Evolutionary conservation across 192 early-diverging fungal species (phyloP).

Genomic region (Linderina pennispora): DNA sequence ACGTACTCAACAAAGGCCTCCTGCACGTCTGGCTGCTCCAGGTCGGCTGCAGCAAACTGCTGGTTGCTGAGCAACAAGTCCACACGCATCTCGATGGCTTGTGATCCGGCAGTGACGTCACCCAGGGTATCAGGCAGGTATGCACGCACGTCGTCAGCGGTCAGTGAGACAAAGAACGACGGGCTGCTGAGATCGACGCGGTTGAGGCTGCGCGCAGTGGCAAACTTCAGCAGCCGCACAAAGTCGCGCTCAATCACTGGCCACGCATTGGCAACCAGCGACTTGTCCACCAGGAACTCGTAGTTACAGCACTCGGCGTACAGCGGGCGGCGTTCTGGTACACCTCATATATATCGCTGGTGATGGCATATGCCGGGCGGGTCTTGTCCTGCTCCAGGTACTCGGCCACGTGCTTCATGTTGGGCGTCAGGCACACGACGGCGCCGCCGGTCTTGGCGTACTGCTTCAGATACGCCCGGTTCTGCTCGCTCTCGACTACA

Average conservation of each 20-base stretch:
- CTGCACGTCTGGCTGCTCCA: slow-evolving; percentile 5
- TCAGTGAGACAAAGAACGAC: slow-evolving; percentile 86
- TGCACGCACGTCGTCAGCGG: slow-evolving; percentile 56
- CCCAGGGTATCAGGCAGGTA: slow-evolving; percentile 51
- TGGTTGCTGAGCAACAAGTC: slow-evolving; percentile 63
- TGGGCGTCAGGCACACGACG: slow-evolving; percentile 71
- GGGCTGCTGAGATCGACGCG: slow-evolving; percentile 34
- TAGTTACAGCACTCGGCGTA: slow-evolving; percentile 74
- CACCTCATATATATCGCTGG: slow-evolving; percentile 63
- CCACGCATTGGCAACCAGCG: slow-evolving; percentile 51
- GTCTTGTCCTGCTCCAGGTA: slow-evolving; percentile 78
- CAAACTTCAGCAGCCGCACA: slow-evolving; percentile 59
- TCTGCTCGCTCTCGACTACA: slow-evolving; percentile 75
- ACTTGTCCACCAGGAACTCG: slow-evolving; percentile 71
- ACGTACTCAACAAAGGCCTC: slow-evolving; percentile 56
- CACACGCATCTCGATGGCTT: slow-evolving; percentile 89
- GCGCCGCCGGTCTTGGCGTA: slow-evolving; percentile 52
- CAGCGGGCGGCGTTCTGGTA: slow-evolving; percentile 70
- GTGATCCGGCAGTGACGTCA: slow-evolving; percentile 66
- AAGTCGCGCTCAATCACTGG: slow-evolving; percentile 69
- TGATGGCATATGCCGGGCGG: slow-evolving; percentile 75
- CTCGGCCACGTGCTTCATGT: slow-evolving; percentile 71
- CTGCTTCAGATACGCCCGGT: slow-evolving; percentile 59
- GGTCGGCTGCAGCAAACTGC: slow-evolving; percentile 28
- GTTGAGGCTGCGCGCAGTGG: slow-evolving; percentile 46